Evolutionary conservation across 768 basidiomycete genomes (phyloP), one percentile per base, ranked within the genome.

Genomic region (Calocybe gangraenosa): DNA sequence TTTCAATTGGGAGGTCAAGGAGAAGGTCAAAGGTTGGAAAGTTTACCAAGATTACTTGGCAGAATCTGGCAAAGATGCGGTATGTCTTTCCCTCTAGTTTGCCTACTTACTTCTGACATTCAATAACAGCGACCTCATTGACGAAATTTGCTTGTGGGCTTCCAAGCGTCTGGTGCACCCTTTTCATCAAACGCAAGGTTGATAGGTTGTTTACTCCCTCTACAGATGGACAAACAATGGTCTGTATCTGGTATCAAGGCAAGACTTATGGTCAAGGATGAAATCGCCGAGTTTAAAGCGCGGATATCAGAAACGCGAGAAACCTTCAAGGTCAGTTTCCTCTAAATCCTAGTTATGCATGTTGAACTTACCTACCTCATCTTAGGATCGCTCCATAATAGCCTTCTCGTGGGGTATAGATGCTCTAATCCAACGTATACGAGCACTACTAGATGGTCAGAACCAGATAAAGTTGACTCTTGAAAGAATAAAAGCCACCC

Each of bases 91-190:
- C 13, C 19, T 42, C 21, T 15, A 2, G 6, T 31, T 9, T 7
- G 6, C 5, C 32, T 10, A n/a, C 3, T 19, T 14, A n/a, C 15
- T 34, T 2, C 17, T 22, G 15, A 28, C 25, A 28, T 6, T 28
- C 11, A 4, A 7, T 14, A 21, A 13, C 42, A 50, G 48, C 15
- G 44, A 46, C 32, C 40, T 50, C 14, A 45, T 50, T 30, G 48
- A 45, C 35, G 43, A 50, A n/a, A 50, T 50, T 37, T 50, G 43
- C 28, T 8, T 23, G n/a, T 50, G 48, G 48, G 48, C 48, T 8
- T 21, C 35, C 23, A 22, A 22, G 10, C 40, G 39, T 18, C 39
- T 50, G 34, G 48, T 45, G 23, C 30, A 7, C 25, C 25, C 14
- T 19, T 22, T 40, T 21, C n/a, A 9, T 32, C n/a, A 14, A 37